Evolutionary conservation across 345 rosid genomes (phyloP), one percentile per base, ranked within the genome.

Genomic region (Lumnitzera littorea): DNA sequence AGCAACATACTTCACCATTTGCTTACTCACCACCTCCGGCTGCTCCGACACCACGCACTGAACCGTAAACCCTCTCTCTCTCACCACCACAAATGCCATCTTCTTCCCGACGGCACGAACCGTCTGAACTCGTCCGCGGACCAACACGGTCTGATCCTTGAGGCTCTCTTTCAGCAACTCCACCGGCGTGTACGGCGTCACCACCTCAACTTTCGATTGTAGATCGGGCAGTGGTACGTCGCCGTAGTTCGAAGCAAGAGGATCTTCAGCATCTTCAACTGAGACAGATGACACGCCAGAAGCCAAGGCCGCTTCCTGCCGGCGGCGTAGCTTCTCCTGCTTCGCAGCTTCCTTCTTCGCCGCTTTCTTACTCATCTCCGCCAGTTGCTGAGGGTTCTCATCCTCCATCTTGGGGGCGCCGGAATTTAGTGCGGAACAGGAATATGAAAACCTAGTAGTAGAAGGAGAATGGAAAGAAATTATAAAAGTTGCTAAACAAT

Each of bases 271-370:
- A 1, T 73, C 50, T n/a, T 82, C 65, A 49, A 36, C 7, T 9
- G 70, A 60, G 47, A 77, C 60, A 0, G 69, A 67, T 4, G 63
- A 56, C 0, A 57, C 82, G 3, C 66, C 74, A 27, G 64, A 59
- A 16, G 80, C 62, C 3, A 64, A 60, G 10, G 73, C 80, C 5
- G 67, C 78, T 55, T 82, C 95, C 69, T 78, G 81, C 23, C 78
- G 84, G 66, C 91, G 94, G 3, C 89, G 91, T 16, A 75, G 46
- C 75, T 88, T 91, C 72, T 86, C 96, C 46, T 70, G 80, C 76
- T 83, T 91, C 47, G 84, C 87, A 0, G 96, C 94, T 74, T 82
- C 91, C 62, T 91, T 91, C 74, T 91, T 91, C 5, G 97, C 85
- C 2, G 88, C 91, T 57, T 91, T 91, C 72, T 88, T 91, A 80